Evolutionary conservation across 176 grass and related monocot species (phyloP).

Genomic region (Urochloa ruziziensis): DNA sequence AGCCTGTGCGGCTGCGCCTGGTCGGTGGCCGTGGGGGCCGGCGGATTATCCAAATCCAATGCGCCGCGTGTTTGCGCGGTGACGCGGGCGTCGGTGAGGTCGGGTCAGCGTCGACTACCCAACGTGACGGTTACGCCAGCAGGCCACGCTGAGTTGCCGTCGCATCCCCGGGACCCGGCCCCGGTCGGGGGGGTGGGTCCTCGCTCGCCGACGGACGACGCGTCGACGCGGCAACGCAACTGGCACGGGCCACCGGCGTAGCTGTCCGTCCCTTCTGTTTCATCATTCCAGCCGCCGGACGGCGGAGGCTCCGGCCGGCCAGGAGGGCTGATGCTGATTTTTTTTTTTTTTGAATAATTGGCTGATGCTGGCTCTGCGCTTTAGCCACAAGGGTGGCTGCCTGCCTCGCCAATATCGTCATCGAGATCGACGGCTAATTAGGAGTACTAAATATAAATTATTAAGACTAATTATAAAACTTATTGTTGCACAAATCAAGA

Average conservation of each 20-base stretch:
- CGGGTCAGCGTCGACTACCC: background rate
- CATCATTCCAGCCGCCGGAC: background rate
- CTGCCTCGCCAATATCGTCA: too few relatives aligned
- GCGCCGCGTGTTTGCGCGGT: background rate
- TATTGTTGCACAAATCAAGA: too few relatives aligned
- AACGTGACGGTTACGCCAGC: conserved; percentile 13
- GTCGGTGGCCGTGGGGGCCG: conserved; percentile 13
- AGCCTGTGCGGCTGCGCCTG: too few relatives aligned
- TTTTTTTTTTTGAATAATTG: too few relatives aligned
- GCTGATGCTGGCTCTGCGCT: too few relatives aligned
- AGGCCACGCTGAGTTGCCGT: background rate
- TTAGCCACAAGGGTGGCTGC: too few relatives aligned
- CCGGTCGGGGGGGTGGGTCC: background rate
- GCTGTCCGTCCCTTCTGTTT: background rate
- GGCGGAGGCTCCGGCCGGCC: too few relatives aligned
- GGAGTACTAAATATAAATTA: too few relatives aligned
- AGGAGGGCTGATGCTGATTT: background rate
- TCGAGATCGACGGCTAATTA: too few relatives aligned
- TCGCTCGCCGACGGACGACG: background rate
- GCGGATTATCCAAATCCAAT: conserved; percentile 4
- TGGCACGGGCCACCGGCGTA: background rate
- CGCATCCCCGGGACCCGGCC: background rate
- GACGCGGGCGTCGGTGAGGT: background rate
- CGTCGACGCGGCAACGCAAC: background rate
- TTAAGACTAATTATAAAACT: too few relatives aligned